These are phyloP conservation scores for Trebouxiophyceae sp. DNA, from an alignment of 163 green algal genomes.

Conservation along the genomic window DNA sequence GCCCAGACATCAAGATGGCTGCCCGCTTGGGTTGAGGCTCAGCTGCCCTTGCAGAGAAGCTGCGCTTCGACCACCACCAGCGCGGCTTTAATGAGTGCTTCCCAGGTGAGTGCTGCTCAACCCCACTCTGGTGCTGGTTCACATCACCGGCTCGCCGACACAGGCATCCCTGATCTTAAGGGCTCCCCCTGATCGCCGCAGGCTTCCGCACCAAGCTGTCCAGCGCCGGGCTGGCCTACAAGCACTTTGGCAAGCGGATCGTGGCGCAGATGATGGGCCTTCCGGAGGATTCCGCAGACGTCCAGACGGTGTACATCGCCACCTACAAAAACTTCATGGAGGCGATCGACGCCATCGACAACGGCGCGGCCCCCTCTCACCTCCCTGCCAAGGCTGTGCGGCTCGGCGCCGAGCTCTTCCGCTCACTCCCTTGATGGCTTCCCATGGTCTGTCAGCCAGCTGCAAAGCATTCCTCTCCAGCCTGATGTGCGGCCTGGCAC, in stretches of 20 bases:
- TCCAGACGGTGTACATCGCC: conserved; percentile 77
- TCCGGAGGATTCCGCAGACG: conserved; percentile 41
- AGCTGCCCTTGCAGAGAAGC: conserved; percentile 43
- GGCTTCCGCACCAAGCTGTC: conserved; percentile 83
- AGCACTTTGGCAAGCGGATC: conserved; percentile 71
- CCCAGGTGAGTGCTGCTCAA: conserved; percentile 38
- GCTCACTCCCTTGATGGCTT: no score
- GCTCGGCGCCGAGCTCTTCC: no score
- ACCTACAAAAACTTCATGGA: conserved; percentile 96
- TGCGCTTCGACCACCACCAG: conserved; percentile 96
- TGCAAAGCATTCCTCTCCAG: neutral
- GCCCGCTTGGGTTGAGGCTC: no score
- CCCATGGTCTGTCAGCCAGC: neutral
- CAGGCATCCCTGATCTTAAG: neutral
- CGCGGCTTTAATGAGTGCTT: conserved; percentile 82
- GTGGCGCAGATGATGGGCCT: conserved; percentile 39
- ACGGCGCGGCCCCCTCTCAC: conserved; percentile 42
- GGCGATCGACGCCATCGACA: conserved; percentile 90
- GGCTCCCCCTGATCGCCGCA: conserved; percentile 1
- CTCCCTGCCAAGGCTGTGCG: no score
- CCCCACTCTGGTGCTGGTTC: conserved; percentile 1
- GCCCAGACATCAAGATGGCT: no score
- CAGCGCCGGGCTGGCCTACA: conserved; percentile 69
- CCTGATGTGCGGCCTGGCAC: no score
- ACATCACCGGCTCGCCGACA: neutral